Evolutionary conservation across 1,284 basidiomycete genomes (phyloP).

Genomic region (Cutaneotrichosporon mucoides): DNA sequence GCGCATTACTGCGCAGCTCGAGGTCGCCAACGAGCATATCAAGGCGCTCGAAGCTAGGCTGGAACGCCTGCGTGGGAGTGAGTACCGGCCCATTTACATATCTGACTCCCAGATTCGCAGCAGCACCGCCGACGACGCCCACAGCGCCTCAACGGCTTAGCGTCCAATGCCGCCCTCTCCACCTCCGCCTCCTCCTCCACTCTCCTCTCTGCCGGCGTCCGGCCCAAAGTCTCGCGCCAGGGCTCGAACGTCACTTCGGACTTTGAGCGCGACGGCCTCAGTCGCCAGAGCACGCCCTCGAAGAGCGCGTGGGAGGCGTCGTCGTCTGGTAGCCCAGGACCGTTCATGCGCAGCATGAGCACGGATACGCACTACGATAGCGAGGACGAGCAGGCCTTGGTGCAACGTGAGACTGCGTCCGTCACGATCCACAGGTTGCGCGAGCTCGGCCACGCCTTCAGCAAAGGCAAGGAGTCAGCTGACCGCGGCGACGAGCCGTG

Average conservation of each 20-base stretch:
- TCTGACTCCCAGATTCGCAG: slow-evolving; percentile 23
- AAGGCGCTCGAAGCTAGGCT: slow-evolving; percentile 38
- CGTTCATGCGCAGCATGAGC: neutral
- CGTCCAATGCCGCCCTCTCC: slow-evolving; percentile 5
- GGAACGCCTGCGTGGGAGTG: slow-evolving; percentile 31
- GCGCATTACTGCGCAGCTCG: slow-evolving; percentile 46
- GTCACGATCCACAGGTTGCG: slow-evolving; percentile 19
- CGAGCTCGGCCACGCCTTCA: slow-evolving; percentile 13
- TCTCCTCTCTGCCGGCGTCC: slow-evolving; percentile 23
- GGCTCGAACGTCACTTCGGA: slow-evolving; percentile 4
- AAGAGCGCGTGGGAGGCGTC: too few relatives aligned
- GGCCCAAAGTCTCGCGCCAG: slow-evolving; percentile 31
- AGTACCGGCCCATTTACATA: neutral
- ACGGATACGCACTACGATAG: neutral
- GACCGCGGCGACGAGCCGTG: slow-evolving; percentile 30
- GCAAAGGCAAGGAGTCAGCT: slow-evolving; percentile 20
- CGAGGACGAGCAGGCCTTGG: slow-evolving; percentile 19
- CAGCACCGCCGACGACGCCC: slow-evolving; percentile 29
- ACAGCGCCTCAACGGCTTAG: slow-evolving; percentile 33
- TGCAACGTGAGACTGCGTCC: slow-evolving; percentile 24
- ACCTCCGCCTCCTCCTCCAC: slow-evolving; percentile 18
- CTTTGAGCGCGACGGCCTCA: neutral
- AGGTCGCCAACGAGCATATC: slow-evolving; percentile 43
- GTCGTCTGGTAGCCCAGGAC: slow-evolving; percentile 1
- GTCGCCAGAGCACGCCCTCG: too few relatives aligned